Evolutionary conservation across 1,139 yeast genomes (phyloP).

Genomic region (Arxiozyma heterogenica): DNA sequence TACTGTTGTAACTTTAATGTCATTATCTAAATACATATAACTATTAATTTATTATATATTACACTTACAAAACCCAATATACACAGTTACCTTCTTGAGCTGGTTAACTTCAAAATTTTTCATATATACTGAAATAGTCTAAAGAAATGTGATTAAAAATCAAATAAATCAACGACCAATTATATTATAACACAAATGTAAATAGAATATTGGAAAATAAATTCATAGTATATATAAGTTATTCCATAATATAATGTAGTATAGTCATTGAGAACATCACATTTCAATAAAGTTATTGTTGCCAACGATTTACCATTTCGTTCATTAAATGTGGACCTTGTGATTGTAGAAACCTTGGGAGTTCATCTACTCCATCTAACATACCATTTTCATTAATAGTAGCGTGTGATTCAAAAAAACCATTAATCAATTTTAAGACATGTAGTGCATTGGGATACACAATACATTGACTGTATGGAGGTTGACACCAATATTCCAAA

Average conservation of each 20-base stretch:
- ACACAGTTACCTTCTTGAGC: not conserved
- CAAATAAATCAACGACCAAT: too few species aligned
- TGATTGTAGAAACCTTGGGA: slow-evolving; percentile 46
- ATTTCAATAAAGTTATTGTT: slow-evolving; percentile 31
- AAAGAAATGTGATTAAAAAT: too few species aligned
- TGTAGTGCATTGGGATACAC: slow-evolving; percentile 70
- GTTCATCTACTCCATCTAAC: slow-evolving; percentile 38
- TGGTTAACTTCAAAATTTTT: too few species aligned
- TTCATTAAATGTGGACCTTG: slow-evolving; percentile 57
- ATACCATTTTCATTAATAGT: slow-evolving; percentile 24
- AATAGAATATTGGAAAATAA: not conserved
- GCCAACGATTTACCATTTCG: slow-evolving; percentile 72
- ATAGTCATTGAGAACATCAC: too few species aligned
- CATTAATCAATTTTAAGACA: slow-evolving; percentile 46
- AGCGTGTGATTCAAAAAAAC: slow-evolving; percentile 23
- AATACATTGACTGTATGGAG: slow-evolving; percentile 54
- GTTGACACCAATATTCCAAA: slow-evolving; percentile 59
- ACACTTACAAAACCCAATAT: too few species aligned
- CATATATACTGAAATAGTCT: not conserved
- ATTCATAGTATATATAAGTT: too few species aligned
- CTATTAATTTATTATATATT: too few species aligned
- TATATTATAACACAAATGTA: too few species aligned
- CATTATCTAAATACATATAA: not conserved
- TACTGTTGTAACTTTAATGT: not conserved
- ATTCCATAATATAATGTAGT: not conserved